Percentiles rank a stretch among this genome's conserved stretches.
Conservation (phyloP, 768 basidiomycete genomes). For the Auriscalpium vulgare region DNA sequence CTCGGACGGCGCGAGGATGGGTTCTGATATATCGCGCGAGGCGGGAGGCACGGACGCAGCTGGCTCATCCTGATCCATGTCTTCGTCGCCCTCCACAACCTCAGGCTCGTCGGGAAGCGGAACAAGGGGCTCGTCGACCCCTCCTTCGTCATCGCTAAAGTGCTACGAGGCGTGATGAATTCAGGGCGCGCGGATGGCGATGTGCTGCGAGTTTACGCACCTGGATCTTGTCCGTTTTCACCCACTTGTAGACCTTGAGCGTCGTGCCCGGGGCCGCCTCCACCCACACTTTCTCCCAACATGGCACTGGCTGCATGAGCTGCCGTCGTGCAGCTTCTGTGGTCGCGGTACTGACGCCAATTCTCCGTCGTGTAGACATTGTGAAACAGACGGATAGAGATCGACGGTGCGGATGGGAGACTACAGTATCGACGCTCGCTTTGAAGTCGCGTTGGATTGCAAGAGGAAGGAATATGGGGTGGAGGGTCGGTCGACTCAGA, state of each 20-base stretch:
- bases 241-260: slow-evolving; percentile 70
- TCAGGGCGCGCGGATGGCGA: too few species aligned
- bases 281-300: slow-evolving; percentile 78
- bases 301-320: slow-evolving; percentile 84
- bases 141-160: slow-evolving; percentile 83
- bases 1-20: slow-evolving; percentile 34
- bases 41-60: slow-evolving; percentile 31
- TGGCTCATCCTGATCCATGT: slow-evolving; percentile 62
- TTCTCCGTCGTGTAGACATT: slow-evolving; percentile 70
- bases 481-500: too few species aligned
- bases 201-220: slow-evolving; percentile 29
- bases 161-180: slow-evolving; percentile 37
- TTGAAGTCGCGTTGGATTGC: too few species aligned
- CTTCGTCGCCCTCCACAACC: slow-evolving; percentile 67
- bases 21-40: slow-evolving; percentile 31
- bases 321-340: slow-evolving; percentile 77
- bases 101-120: slow-evolving; percentile 76
- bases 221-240: slow-evolving; percentile 72
- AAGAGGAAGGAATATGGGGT: too few species aligned
- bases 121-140: slow-evolving; percentile 70
- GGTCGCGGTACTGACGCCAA: slow-evolving; percentile 68
- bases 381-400: not conserved
- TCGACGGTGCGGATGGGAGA: not conserved
- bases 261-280: slow-evolving; percentile 45
- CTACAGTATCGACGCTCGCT: too few species aligned